Percentiles rank a stretch among this genome's conserved stretches.
phyloP scores from a whole-genome alignment of 2,329 filamentous ascomycete species.

The Aureobasidium leucospermi region DNA sequence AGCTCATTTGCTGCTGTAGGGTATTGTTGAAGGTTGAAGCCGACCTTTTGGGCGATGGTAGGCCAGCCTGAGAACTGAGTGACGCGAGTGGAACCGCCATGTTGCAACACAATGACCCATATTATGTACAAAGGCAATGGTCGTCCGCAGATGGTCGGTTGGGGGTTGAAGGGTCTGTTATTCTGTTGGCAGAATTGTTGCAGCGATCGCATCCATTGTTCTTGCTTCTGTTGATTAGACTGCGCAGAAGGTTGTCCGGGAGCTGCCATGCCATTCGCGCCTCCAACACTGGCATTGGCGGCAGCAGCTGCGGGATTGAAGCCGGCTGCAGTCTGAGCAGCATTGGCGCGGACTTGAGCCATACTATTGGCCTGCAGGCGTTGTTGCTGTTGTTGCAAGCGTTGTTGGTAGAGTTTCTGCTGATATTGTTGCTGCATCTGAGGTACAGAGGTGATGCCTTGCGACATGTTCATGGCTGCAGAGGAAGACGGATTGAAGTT shows the following conservation, averaged over 20 bases:
- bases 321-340: background rate
- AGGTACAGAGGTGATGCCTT: conserved; percentile 29
- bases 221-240: conserved; percentile 21
- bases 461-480: conserved; percentile 28
- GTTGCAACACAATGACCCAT: conserved; percentile 69
- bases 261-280: conserved; percentile 9
- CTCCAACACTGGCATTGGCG: conserved; percentile 16
- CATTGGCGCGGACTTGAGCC: conserved; percentile 18
- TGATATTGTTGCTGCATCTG: conserved; percentile 49
- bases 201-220: conserved; percentile 57
- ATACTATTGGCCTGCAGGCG: conserved; percentile 43
- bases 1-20: conserved; percentile 64
- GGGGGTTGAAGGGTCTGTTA: conserved; percentile 64
- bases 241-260: conserved; percentile 18
- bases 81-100: conserved; percentile 69
- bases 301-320: conserved; percentile 13
- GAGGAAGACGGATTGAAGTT: conserved; percentile 6
- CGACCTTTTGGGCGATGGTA: conserved; percentile 52
- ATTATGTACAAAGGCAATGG: conserved; percentile 67
- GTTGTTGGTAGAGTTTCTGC: conserved; percentile 78
- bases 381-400: conserved; percentile 68
- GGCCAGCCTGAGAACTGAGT: conserved; percentile 66
- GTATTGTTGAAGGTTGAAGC: conserved; percentile 35
- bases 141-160: conserved; percentile 66
- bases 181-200: conserved; percentile 69